Evolutionary conservation across 305 asterid genomes (phyloP).

Genomic region (Rubia tinctorum): DNA sequence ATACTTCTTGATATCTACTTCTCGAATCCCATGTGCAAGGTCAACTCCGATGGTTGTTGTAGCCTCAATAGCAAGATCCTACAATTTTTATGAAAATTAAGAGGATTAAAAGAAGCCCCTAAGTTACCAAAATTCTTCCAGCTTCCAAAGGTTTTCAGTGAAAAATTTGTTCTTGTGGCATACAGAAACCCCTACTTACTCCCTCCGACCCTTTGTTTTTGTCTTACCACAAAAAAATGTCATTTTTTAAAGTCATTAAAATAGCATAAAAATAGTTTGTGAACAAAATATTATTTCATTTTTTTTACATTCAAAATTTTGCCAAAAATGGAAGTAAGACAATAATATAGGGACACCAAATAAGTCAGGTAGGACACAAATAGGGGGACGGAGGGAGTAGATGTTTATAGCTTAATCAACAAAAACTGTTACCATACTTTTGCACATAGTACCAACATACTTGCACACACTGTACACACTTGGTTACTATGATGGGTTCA

Average conservation of each 20-base stretch:
- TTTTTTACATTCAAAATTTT: too few species aligned
- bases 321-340: too few species aligned
- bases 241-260: too few species aligned
- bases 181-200: neutral
- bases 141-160: neutral
- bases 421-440: neutral
- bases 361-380: too few species aligned
- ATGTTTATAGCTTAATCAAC: neutral
- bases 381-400: too few species aligned
- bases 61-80: conserved; percentile 93
- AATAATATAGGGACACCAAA: too few species aligned
- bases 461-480: too few species aligned
- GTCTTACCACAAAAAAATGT: too few species aligned
- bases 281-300: too few species aligned
- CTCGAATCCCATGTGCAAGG: conserved; percentile 85
- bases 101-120: neutral
- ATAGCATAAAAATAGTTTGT: too few species aligned
- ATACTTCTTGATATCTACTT: conserved; percentile 94
- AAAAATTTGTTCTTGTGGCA: neutral
- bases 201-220: too few species aligned
- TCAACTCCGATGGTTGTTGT: conserved; percentile 89
- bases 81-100: conserved; percentile 14
- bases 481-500: neutral
- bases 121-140: neutral
- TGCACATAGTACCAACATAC: too few species aligned